Base-by-base conservation (phyloP, 352 stramenopile genomes). In the Globisporangium radiosum region DNA sequence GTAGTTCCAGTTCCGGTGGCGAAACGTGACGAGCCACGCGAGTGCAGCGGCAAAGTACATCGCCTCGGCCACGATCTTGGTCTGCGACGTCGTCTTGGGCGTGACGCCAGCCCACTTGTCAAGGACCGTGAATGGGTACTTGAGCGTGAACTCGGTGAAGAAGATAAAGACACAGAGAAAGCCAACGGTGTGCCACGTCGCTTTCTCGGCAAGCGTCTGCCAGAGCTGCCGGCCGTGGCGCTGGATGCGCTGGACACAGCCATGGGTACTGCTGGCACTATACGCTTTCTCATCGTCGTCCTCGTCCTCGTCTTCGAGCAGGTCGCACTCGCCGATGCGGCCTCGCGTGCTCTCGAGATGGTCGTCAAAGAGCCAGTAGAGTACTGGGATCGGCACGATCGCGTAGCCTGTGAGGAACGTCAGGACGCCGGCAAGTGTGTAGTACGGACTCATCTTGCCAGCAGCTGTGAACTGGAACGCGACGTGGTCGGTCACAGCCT, bases 161-260 rank as follows among this genome's bases (percentile, higher is more conserved):
- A 82, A 72, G 39, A 82, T 62, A 49, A 76, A 82, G 15, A 71
- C 57, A 42, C 76, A 69, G 17, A 82, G 62, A 55, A 78, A 82
- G 8, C 62, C 56, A 6, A 70, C 64, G 19, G 80, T 62, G 5
- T 63, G 57, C 15, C 71, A 78, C 15, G 71, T 80, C 3, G 73
- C 70, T 38, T 73, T 57, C 48, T 69, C 72, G 52, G 61, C 49
- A 14, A 82, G 53, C 5, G 68, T 67, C 37, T 54, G 62, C 33
- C 69, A 73, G 43, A 80, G 69, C 1, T 61, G 59, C 52, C 65
- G 56, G 68, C 69, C 76, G 47, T 82, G 73, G n/a, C 57, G 60
- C 50, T 66, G 58, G 6, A 65, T 17, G 14, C 37, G 8, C 3
- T 33, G 15, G 6, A 14, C 14, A 13, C 10, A 15, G 8, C 13